These are phyloP conservation scores for Trichosporon faecale DNA, from an alignment of 1,284 basidiomycete genomes.

Conservation along the genomic window DNA sequence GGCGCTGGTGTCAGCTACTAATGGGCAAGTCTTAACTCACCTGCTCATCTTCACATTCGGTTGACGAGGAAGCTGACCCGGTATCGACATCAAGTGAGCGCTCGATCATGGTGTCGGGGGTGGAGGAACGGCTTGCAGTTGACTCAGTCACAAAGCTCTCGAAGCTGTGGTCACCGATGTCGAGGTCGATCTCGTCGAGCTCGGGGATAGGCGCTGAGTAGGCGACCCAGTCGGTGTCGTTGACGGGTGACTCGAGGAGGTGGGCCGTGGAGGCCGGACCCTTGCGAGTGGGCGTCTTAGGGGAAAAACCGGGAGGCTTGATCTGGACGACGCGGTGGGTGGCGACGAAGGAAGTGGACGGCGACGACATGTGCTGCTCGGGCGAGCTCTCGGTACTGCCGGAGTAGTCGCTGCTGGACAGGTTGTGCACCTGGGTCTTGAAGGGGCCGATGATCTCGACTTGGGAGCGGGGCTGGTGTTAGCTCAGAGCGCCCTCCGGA, in stretches of 20 bases:
- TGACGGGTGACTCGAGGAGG: not conserved
- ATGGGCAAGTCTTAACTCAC: not conserved
- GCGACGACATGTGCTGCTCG: not conserved
- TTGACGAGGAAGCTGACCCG: not conserved
- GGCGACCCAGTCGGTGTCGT: slow-evolving; percentile 15
- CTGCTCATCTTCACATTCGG: not conserved
- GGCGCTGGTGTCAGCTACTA: not conserved
- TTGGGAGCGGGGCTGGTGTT: slow-evolving; percentile 2
- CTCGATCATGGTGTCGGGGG: slow-evolving; percentile 2
- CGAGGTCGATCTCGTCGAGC: slow-evolving; percentile 9
- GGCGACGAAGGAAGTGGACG: not conserved
- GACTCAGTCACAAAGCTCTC: not conserved
- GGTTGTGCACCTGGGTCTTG: slow-evolving; percentile 15
- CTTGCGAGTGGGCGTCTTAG: not conserved
- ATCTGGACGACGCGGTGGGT: not conserved
- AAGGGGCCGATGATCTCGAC: slow-evolving; percentile 19
- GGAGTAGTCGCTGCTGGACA: slow-evolving; percentile 10
- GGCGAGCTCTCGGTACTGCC: not conserved
- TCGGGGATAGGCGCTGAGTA: slow-evolving; percentile 16
- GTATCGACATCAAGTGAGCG: not conserved
- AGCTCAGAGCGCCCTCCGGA: not conserved
- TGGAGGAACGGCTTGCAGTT: not conserved
- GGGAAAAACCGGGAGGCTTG: not conserved
- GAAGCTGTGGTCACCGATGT: slow-evolving; percentile 9
- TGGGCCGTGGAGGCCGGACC: not conserved